Base-by-base conservation (phyloP, 2,329 filamentous ascomycete species). In the Fusarium miscanthi region DNA sequence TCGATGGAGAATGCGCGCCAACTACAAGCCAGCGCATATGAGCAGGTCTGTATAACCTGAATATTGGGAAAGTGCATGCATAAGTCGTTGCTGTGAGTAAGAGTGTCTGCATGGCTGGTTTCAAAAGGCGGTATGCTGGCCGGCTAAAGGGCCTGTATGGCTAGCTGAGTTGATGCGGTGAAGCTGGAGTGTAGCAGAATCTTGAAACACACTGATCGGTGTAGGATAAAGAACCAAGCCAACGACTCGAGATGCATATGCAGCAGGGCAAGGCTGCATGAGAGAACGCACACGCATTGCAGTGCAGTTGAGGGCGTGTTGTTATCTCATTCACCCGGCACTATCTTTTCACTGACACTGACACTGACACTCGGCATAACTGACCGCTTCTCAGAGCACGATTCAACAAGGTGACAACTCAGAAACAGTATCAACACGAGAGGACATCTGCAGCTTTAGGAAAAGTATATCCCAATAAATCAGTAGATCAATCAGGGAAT, bases 101-200 rank as follows among this genome's bases (percentile, higher is more conserved):
- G 33, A 52, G 16, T 27, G 23, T 58, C 54, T 58, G 54, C 54
- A 54, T 52, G 48, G 62, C 45, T 40, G 53, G 70, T 73, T 73
- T 71, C 66, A 73, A 74, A 74, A 72, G 71, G 71, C 71, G 71
- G 71, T 73, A 74, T 73, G 51, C 48, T 62, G 21, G n/a, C 43
- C 25, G 48, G 37, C 35, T 51, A 68, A 51, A 66, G 41, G 33
- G 16, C 21, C 14, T 72, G 69, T 61, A 58, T 42, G 58, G 57
- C 43, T 27, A 49, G 37, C 31, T 67, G 37, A 53, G 23, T 21
- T 27, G 37, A 46, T 70, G 71, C 70, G 70, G 70, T 72, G 70
- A 73, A 72, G 68, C 52, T 60, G 16, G 49, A 62, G 49, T 54
- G 46, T 40, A 72, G 61, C 43, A 65, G 27, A 51, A 66, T 66